A percentile compares a stretch with the other conserved stretches of the same genome.
These are phyloP conservation scores for Penicillium sp. DNA, from an alignment of 2,329 filamentous ascomycete genomes.

Conservation along the genomic window DNA sequence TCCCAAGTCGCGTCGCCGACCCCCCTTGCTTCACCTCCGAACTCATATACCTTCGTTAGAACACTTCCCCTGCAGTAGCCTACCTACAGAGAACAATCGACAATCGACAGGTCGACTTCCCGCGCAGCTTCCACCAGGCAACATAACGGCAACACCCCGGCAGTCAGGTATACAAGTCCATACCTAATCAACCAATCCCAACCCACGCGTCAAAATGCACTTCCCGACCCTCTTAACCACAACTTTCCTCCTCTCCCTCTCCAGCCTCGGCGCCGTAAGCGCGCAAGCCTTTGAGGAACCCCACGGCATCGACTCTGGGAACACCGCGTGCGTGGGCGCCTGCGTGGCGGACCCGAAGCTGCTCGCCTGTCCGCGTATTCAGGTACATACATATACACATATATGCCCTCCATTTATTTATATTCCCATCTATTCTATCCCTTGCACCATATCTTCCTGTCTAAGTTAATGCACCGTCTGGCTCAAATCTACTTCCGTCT, in stretches of 20 bases:
- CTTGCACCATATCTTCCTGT: neutral
- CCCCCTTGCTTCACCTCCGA: neutral
- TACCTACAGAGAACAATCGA: neutral
- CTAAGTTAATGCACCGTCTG: too few relatives aligned
- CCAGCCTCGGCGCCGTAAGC: slow-evolving; percentile 9
- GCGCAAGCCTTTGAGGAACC: slow-evolving; percentile 1
- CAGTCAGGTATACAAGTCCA: neutral
- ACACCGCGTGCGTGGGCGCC: slow-evolving; percentile 14
- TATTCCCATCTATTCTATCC: neutral
- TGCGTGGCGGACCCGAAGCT: slow-evolving; percentile 4
- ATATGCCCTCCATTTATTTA: neutral
- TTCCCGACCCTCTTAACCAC: slow-evolving; percentile 23
- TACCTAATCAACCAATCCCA: neutral
- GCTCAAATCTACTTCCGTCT: too few relatives aligned
- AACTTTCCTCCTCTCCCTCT: slow-evolving; percentile 23
- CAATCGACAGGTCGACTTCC: neutral
- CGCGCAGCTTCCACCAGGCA: neutral
- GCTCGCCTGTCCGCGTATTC: slow-evolving; percentile 1
- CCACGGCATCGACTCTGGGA: slow-evolving; percentile 19
- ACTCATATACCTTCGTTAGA: neutral
- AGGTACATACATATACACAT: neutral
- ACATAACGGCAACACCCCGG: neutral
- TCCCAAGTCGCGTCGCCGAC: neutral
- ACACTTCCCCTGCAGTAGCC: neutral
- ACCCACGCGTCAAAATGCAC: slow-evolving; percentile 21